These are phyloP conservation scores for Castanopsis chinensis DNA, from an alignment of 306 rosid species.

Conservation along the genomic window DNA sequence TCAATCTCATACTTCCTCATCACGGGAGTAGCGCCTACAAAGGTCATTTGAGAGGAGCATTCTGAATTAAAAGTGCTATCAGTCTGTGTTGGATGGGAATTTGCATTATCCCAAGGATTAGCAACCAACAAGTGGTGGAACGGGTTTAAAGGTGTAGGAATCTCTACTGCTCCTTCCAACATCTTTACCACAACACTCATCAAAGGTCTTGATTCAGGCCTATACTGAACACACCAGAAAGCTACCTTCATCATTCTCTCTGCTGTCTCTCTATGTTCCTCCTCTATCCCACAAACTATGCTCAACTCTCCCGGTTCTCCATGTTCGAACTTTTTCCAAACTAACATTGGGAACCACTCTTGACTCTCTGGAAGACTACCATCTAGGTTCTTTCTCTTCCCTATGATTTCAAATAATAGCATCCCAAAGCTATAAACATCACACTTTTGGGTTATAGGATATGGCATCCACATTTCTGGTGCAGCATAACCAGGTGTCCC, in stretches of 20 bases:
- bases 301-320: conserved; percentile 23
- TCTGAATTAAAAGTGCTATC: background rate
- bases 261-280: conserved; percentile 24
- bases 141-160: conserved; percentile 41
- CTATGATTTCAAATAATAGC: conserved; percentile 43
- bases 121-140: conserved; percentile 28
- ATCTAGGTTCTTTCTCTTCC: conserved; percentile 45
- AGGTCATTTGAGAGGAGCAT: background rate
- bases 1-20: conserved; percentile 29
- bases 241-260: conserved; percentile 43
- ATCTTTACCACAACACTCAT: conserved; percentile 52
- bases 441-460: conserved; percentile 44
- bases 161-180: conserved; percentile 52
- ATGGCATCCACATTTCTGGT: conserved; percentile 52
- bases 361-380: conserved; percentile 19
- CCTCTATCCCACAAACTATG: conserved; percentile 34
- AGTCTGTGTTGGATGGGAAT: background rate
- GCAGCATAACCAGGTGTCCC: conserved; percentile 60
- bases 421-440: conserved; percentile 61
- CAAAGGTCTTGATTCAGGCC: conserved; percentile 40
- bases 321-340: conserved; percentile 33
- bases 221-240: conserved; percentile 45
- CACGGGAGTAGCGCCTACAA: conserved; percentile 6
- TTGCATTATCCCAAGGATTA: background rate
- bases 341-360: conserved; percentile 52